Percentiles rank a stretch among this genome's conserved stretches.
Conservation (phyloP, 345 rosid genomes). For the Microcos paniculata region DNA sequence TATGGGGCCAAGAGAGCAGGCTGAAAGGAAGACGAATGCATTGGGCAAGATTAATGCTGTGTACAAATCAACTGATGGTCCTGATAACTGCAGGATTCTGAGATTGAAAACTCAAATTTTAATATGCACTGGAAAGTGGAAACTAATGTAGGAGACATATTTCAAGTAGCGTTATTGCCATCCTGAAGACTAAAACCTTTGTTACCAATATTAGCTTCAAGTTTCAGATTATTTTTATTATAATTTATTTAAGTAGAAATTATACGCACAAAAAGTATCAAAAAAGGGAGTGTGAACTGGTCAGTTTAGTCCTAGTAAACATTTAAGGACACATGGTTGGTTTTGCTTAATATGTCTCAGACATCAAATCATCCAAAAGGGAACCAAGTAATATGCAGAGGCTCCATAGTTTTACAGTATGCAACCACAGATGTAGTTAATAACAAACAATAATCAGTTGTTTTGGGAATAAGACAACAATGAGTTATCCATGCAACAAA, state of each 20-base stretch:
- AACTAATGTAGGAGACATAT: neutral
- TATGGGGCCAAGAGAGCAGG: neutral
- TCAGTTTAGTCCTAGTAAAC: neutral
- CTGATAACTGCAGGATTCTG: neutral
- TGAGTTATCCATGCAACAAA: neutral
- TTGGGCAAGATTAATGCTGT: neutral
- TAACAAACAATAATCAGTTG: neutral
- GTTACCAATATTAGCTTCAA: neutral
- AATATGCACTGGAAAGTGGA: neutral
- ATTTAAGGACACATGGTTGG: neutral
- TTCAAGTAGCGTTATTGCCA: neutral
- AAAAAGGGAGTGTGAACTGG: neutral
- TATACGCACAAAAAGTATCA: neutral
- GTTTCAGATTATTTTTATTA: neutral
- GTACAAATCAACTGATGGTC: neutral
- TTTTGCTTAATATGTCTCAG: neutral
- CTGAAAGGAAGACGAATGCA: neutral
- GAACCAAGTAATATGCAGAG: neutral
- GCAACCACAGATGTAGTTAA: neutral
- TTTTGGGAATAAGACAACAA: neutral
- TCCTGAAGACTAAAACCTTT: neutral
- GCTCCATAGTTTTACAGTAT: neutral
- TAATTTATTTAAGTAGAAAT: neutral
- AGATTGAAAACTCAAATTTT: neutral
- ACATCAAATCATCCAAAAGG: neutral